A percentile compares a stretch with the other conserved stretches of the same genome.
Conservation (phyloP, 148 eudicot genomes). For the Silene conica region DNA sequence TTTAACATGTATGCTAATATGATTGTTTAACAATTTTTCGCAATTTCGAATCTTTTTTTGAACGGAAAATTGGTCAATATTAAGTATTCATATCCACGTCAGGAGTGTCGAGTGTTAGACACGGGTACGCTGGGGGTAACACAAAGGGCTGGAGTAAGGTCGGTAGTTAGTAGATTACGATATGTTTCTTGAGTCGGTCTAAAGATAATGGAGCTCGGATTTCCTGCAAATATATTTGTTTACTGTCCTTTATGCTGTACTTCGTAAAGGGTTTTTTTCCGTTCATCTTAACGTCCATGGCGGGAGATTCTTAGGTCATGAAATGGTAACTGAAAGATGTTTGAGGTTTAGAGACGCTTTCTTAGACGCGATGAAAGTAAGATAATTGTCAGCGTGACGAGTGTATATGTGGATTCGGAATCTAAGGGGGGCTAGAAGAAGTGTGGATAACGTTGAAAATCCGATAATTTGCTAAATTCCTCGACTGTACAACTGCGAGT, state of each 20-base stretch:
- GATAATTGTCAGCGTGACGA: neutral
- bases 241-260: neutral
- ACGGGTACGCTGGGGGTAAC: neutral
- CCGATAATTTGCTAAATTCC: neutral
- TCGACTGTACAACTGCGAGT: neutral
- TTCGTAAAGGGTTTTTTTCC: too few species aligned
- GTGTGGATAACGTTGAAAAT: slow-evolving; percentile 10
- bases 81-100: too few species aligned
- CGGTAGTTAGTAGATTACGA: neutral
- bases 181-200: neutral
- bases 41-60: too few species aligned
- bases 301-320: slow-evolving; percentile 17
- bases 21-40: neutral
- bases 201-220: too few species aligned
- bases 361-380: slow-evolving; percentile 12
- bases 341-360: slow-evolving; percentile 12
- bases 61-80: too few species aligned
- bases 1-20: neutral
- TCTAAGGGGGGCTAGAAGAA: slow-evolving; percentile 19
- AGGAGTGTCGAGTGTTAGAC: too few species aligned
- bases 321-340: slow-evolving; percentile 9
- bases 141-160: too few species aligned
- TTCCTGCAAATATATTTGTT: too few species aligned
- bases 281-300: neutral
- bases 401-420: slow-evolving; percentile 17